These are phyloP conservation scores for Ceratocystis eucalypticola DNA, from an alignment of 2,329 filamentous ascomycete genomes.

Conservation along the genomic window DNA sequence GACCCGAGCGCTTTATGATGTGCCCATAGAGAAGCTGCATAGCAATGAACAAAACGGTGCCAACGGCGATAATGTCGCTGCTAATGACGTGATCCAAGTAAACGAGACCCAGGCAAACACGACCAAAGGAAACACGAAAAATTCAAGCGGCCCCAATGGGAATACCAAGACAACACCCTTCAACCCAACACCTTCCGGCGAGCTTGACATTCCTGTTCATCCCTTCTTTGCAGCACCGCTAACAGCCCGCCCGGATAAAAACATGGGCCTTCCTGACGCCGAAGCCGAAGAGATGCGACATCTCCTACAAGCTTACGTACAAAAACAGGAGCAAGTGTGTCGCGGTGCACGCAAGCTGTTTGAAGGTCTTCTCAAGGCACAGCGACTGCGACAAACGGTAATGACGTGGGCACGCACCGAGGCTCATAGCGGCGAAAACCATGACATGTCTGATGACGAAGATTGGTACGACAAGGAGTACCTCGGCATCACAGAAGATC, in stretches of 20 bases:
- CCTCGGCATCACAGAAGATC: conserved; percentile 59
- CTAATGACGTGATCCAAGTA: neutral
- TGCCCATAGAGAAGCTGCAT: neutral
- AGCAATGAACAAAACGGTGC: neutral
- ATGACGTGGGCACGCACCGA: conserved; percentile 67
- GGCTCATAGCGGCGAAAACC: conserved; percentile 50
- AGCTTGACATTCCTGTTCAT: conserved; percentile 43
- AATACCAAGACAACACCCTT: neutral
- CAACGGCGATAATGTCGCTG: neutral
- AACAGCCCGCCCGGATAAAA: conserved; percentile 49
- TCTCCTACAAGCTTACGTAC: conserved; percentile 61
- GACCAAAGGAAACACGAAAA: neutral
- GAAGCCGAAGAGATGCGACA: conserved; percentile 70
- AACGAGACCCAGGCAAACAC: neutral
- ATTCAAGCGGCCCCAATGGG: neutral
- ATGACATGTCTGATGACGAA: conserved; percentile 75
- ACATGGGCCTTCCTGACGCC: conserved; percentile 54
- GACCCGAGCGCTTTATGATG: conserved; percentile 7
- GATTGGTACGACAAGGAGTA: conserved; percentile 79
- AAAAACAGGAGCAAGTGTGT: conserved; percentile 75
- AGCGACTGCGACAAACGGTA: conserved; percentile 57
- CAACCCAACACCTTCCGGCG: neutral
- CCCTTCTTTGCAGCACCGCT: conserved; percentile 58
- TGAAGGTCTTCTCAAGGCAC: conserved; percentile 56
- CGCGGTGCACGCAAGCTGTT: conserved; percentile 55